Conservation (phyloP, 2,329 filamentous ascomycete species). For the Fusarium palustre region DNA sequence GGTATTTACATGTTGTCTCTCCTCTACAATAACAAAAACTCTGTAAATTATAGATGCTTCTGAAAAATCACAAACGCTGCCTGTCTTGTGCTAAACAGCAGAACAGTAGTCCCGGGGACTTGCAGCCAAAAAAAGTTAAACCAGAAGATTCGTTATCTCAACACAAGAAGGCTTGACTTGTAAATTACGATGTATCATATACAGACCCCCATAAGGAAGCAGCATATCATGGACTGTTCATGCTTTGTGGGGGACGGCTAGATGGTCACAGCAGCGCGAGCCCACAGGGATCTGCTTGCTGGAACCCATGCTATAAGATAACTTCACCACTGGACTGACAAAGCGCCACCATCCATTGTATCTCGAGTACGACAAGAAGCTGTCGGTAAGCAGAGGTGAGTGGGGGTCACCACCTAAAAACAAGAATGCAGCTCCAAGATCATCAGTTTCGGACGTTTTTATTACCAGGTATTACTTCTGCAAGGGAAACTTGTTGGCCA, state of each 20-base stretch:
- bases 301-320: neutral
- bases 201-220: neutral
- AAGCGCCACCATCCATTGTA: neutral
- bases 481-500: neutral
- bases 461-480: slow-evolving; percentile 24
- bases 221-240: neutral
- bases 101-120: too few relatives aligned
- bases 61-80: neutral
- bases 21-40: neutral
- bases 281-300: neutral
- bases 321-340: neutral
- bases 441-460: slow-evolving; percentile 1
- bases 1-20: neutral
- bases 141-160: neutral
- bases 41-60: neutral
- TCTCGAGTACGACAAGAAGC: neutral
- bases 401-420: slow-evolving; percentile 26
- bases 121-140: neutral
- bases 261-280: neutral
- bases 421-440: neutral
- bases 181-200: neutral
- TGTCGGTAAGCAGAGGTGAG: neutral
- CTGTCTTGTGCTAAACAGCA: neutral
- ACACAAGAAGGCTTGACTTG: neutral
- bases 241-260: neutral